Evolutionary conservation across 225 moss, liverwort and hornwort genomes (phyloP).

Genomic region (Antitrichia curtipendula): DNA sequence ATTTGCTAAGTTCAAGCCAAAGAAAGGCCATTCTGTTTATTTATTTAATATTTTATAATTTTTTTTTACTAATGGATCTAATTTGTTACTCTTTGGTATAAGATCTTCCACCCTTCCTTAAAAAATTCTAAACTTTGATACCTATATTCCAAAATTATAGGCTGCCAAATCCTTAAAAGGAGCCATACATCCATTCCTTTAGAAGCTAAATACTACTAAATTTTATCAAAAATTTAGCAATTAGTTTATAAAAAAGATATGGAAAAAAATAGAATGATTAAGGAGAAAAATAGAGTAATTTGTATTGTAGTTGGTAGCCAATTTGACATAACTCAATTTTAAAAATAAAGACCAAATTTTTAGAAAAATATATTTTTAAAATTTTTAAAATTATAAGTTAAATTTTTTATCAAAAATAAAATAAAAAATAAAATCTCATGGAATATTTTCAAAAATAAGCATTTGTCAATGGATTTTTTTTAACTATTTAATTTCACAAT

Average conservation of each 20-base stretch:
- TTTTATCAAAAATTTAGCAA: not conserved
- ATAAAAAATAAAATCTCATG: not conserved
- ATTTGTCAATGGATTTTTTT: not conserved
- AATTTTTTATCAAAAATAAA: not conserved
- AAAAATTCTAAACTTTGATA: not conserved
- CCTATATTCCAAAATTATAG: not conserved
- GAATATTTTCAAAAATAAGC: not conserved
- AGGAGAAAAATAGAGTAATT: not conserved
- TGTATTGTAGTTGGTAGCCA: not conserved
- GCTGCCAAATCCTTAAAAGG: not conserved
- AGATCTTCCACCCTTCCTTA: rapidly evolving
- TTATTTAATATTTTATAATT: too few relatives aligned
- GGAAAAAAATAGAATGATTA: not conserved
- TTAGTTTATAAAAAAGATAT: not conserved
- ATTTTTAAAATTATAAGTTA: too few relatives aligned
- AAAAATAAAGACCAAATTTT: not conserved
- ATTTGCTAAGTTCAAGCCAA: not conserved
- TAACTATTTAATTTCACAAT: not conserved
- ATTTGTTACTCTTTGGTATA: not conserved
- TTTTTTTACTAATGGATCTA: rapidly evolving
- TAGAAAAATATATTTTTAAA: rapidly evolving
- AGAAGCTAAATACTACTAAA: not conserved
- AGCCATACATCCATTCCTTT: not conserved
- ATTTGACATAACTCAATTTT: not conserved
- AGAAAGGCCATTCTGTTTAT: not conserved